Percentiles rank a stretch among this genome's conserved stretches.
Conservation (phyloP, 108 stramenopile species). For the Tribonema minus region DNA sequence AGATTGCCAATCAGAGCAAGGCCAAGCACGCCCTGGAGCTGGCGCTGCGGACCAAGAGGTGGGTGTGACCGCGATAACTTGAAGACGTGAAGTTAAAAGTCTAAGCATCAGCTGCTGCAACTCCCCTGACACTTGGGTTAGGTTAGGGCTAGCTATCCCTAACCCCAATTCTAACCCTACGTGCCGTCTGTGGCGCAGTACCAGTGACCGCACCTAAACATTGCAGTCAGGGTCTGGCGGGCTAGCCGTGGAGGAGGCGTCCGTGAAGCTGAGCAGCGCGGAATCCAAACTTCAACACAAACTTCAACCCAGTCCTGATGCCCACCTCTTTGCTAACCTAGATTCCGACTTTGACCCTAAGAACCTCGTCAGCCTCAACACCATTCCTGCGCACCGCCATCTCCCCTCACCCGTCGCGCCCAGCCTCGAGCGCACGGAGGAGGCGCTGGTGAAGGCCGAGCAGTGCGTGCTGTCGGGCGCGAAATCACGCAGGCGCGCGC, state of each 20-base stretch:
- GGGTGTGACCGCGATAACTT: too few species aligned
- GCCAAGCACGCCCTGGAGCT: background rate
- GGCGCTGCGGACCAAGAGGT: background rate
- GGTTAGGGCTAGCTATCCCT: too few species aligned
- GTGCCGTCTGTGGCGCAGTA: background rate
- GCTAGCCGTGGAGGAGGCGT: background rate
- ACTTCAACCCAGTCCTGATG: too few species aligned
- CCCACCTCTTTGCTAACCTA: too few species aligned
- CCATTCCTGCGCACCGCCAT: background rate
- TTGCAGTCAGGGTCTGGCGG: background rate
- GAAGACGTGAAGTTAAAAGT: too few species aligned
- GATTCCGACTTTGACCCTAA: too few species aligned
- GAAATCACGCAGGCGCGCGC: too few species aligned
- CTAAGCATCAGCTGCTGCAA: background rate
- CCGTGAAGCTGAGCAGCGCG: background rate
- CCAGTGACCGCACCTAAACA: background rate
- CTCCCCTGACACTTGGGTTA: too few species aligned
- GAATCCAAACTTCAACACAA: too few species aligned
- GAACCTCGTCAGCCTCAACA: background rate
- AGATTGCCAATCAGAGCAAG: background rate
- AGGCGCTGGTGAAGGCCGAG: background rate
- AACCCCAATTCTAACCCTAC: background rate
- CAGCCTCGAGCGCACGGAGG: background rate
- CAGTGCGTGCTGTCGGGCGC: too few species aligned
- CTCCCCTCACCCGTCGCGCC: background rate